These are phyloP conservation scores for Xylaria curta DNA, from an alignment of 495 filamentous ascomycete genomes.

Conservation along the genomic window DNA sequence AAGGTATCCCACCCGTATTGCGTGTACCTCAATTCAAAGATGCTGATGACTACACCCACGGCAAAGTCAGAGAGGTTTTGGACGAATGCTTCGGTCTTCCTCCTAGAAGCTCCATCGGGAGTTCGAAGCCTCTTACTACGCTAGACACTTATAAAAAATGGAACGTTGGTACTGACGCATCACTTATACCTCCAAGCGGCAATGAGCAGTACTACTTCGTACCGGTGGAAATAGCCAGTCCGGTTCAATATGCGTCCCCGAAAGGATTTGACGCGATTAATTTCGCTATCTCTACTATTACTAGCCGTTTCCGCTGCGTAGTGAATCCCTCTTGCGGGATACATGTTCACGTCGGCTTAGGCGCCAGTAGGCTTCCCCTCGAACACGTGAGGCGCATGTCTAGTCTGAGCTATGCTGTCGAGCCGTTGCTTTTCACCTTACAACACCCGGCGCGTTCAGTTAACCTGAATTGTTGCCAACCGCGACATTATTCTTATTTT, in stretches of 20 bases:
- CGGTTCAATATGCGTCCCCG: background rate
- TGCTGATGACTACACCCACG: background rate
- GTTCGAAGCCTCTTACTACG: background rate
- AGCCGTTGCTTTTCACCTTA: background rate
- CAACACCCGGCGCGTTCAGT: background rate
- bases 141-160: background rate
- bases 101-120: background rate
- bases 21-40: background rate
- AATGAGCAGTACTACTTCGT: background rate
- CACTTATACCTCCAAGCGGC: background rate
- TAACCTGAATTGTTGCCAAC: background rate
- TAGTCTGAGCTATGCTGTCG: conserved; percentile 3
- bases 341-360: conserved; percentile 8
- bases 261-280: background rate
- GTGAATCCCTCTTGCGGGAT: background rate
- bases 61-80: background rate
- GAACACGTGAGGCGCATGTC: background rate
- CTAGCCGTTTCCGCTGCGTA: background rate
- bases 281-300: background rate
- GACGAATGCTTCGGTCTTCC: conserved; percentile 42
- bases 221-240: background rate
- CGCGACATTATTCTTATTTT: background rate
- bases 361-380: background rate
- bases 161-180: background rate
- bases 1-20: conserved; percentile 26